These are phyloP conservation scores for Cicer pinnatifidum DNA, from an alignment of 306 rosid species.

Conservation along the genomic window DNA sequence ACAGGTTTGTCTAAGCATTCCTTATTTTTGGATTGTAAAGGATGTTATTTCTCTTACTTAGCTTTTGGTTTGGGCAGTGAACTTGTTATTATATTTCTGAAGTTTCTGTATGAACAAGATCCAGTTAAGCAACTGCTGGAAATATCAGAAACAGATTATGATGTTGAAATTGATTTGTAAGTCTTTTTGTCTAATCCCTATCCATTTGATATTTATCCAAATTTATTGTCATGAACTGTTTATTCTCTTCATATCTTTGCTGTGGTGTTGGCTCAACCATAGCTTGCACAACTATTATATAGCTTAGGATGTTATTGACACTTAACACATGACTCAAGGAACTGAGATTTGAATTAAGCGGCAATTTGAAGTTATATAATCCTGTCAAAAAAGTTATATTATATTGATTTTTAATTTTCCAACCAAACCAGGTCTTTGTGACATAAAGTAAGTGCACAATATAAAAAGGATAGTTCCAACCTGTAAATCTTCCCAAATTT, in stretches of 20 bases:
- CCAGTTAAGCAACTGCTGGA: conserved; percentile 89
- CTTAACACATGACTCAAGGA: conserved; percentile 23
- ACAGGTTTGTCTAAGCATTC: conserved; percentile 61
- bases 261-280: conserved; percentile 33
- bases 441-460: conserved; percentile 9
- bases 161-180: conserved; percentile 78
- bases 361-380: not conserved
- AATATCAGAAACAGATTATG: conserved; percentile 61
- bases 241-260: conserved; percentile 29
- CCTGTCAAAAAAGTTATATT: not conserved
- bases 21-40: conserved; percentile 33
- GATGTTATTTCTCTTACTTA: conserved; percentile 42
- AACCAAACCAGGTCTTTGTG: conserved; percentile 13
- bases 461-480: conserved; percentile 18
- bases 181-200: conserved; percentile 44
- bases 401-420: not conserved
- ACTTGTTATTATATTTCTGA: conserved; percentile 84
- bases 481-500: not conserved
- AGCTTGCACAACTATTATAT: conserved; percentile 22
- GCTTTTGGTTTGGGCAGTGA: conserved; percentile 73
- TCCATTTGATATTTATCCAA: conserved; percentile 12
- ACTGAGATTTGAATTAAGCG: not conserved
- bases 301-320: conserved; percentile 19
- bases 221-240: conserved; percentile 32
- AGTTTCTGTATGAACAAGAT: conserved; percentile 90